Evolutionary conservation across 306 rosid genomes (phyloP).

Genomic region (Parietaria judaica): DNA sequence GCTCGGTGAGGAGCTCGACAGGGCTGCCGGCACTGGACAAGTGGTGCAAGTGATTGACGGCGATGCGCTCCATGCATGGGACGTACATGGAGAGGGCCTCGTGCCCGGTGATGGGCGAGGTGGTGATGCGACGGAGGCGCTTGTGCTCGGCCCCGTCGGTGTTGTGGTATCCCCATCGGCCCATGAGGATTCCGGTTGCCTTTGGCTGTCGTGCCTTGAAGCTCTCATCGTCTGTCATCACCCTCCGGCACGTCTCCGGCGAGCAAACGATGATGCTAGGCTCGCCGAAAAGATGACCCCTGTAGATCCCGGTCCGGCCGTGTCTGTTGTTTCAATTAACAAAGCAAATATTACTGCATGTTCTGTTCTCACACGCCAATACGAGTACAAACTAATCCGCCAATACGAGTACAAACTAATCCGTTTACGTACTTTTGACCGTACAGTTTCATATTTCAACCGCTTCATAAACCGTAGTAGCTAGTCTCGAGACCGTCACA

Average conservation of each 20-base stretch:
- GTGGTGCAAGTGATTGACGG: conserved; percentile 26
- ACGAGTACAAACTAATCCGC: too few species aligned
- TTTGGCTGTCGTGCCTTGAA: conserved; percentile 36
- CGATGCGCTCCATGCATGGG: conserved; percentile 25
- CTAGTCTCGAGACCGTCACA: too few species aligned
- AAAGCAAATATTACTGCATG: not conserved
- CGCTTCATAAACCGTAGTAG: too few species aligned
- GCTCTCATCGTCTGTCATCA: conserved; percentile 24
- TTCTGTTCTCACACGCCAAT: not conserved
- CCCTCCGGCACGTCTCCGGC: conserved; percentile 29
- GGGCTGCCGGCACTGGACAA: conserved; percentile 22
- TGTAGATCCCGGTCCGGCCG: conserved; percentile 33
- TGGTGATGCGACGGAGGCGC: conserved; percentile 56
- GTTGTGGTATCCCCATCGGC: conserved; percentile 23
- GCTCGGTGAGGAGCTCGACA: conserved; percentile 36
- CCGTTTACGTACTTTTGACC: too few species aligned
- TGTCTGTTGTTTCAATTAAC: conserved; percentile 10
- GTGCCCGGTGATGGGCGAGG: conserved; percentile 51
- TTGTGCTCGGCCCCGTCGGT: conserved; percentile 42
- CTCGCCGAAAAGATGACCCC: conserved; percentile 30
- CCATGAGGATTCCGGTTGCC: conserved; percentile 18
- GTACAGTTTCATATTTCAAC: too few species aligned
- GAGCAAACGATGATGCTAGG: conserved; percentile 35
- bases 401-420: too few species aligned
- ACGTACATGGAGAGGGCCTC: conserved; percentile 42